phyloP scores from a whole-genome alignment of 2,329 filamentous ascomycete genomes.

The Colletotrichum spinosum region DNA sequence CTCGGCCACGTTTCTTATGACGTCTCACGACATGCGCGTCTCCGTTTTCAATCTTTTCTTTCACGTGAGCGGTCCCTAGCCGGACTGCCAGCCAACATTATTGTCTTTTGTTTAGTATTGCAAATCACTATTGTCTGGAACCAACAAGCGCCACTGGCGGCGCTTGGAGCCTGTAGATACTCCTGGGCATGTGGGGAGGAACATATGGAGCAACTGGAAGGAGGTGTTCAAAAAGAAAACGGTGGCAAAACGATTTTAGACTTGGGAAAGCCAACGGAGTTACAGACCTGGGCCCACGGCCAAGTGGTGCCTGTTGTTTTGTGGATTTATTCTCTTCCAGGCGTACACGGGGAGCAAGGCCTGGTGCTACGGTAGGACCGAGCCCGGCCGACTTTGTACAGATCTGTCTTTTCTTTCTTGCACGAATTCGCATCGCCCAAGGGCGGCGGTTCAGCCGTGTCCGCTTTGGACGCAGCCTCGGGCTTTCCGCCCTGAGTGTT shows the following conservation, averaged over 20 bases:
- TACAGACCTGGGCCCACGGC: conserved; percentile 30
- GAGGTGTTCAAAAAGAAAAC: conserved; percentile 21
- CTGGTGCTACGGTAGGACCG: conserved; percentile 14
- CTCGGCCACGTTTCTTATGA: conserved; percentile 35
- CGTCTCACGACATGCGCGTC: conserved; percentile 20
- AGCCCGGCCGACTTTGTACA: conserved; percentile 28
- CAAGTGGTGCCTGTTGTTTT: conserved; percentile 31
- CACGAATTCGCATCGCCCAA: conserved; percentile 1
- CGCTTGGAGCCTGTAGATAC: conserved; percentile 32
- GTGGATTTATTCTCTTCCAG: conserved; percentile 23
- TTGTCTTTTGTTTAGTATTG: conserved; percentile 21
- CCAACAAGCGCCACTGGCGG: conserved; percentile 10
- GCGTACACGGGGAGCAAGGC: conserved; percentile 26
- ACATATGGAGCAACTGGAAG: conserved; percentile 30
- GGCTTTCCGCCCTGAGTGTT: conserved; percentile 12
- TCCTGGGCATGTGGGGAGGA: conserved; percentile 1
- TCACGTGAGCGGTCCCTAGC: conserved; percentile 7
- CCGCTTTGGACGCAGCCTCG: conserved; percentile 16
- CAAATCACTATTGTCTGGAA: conserved; percentile 17
- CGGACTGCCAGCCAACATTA: conserved; percentile 15
- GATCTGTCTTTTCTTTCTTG: conserved; percentile 22
- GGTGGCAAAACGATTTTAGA: conserved; percentile 27
- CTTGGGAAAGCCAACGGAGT: conserved; percentile 32
- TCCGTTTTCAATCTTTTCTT: conserved; percentile 11
- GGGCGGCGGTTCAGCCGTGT: conserved; percentile 4